Percentiles rank a stretch among this genome's conserved stretches.
These are phyloP conservation scores for Zygosaccharomyces siamensis DNA, from an alignment of 805 yeast species.

Conservation along the genomic window DNA sequence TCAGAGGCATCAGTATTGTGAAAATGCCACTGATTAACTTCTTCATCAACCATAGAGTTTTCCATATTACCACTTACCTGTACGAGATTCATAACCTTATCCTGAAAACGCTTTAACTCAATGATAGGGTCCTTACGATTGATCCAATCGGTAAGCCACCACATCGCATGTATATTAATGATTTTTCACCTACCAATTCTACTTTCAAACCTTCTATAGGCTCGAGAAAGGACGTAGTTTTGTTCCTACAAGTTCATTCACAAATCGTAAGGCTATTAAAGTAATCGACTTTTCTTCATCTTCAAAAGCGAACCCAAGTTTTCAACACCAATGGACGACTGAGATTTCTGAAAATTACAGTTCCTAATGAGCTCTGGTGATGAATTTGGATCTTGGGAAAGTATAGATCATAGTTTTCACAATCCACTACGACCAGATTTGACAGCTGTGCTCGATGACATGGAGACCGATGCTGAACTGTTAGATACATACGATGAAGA, in stretches of 20 bases:
- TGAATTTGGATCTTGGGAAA: background rate
- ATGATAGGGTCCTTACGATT: constrained; percentile 7
- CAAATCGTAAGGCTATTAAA: too few species aligned
- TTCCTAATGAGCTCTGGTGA: constrained; percentile 4
- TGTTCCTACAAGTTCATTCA: too few species aligned
- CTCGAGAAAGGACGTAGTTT: background rate
- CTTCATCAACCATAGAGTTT: constrained; percentile 20
- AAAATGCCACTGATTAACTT: constrained; percentile 34
- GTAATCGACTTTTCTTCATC: background rate
- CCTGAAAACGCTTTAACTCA: constrained; percentile 22
- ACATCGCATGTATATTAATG: background rate
- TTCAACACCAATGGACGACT: background rate
- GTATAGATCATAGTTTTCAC: background rate
- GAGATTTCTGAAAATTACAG: background rate
- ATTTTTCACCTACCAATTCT: background rate
- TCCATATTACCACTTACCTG: constrained; percentile 15
- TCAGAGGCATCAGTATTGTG: constrained; percentile 21
- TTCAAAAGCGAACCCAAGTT: background rate
- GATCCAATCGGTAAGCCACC: constrained; percentile 11
- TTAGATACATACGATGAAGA: constrained; percentile 6
- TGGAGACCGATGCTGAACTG: constrained; percentile 6
- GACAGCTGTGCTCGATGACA: constrained; percentile 3
- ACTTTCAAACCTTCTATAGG: background rate
- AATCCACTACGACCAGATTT: constrained; percentile 5
- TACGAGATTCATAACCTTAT: constrained; percentile 21